Conservation (phyloP, 208 protist genomes). For the Giardia muris region DNA sequence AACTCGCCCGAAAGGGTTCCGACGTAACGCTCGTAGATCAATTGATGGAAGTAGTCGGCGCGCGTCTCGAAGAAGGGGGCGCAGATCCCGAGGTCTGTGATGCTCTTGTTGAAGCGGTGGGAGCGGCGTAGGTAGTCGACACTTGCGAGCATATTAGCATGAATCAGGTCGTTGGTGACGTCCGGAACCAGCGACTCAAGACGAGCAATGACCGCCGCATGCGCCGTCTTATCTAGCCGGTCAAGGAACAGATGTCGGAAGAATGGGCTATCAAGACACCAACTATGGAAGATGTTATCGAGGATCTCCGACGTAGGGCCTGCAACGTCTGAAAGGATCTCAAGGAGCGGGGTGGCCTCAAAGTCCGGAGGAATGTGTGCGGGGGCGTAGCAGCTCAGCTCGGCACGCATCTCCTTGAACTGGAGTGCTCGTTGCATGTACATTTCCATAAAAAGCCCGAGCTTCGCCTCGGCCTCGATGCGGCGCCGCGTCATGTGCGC, state of each 20-base stretch:
- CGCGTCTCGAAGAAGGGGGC: neutral
- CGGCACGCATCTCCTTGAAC: neutral
- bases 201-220: neutral
- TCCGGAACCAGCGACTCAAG: neutral
- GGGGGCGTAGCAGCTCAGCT: neutral
- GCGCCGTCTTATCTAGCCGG: neutral
- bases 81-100: neutral
- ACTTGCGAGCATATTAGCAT: slow-evolving; percentile 14
- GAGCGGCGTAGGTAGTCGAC: neutral
- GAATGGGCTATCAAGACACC: neutral
- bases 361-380: neutral
- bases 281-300: slow-evolving; percentile 19
- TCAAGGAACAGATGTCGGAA: slow-evolving; percentile 10
- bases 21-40: neutral
- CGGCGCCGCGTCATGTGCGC: neutral
- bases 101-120: neutral
- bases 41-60: neutral
- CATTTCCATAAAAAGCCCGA: neutral
- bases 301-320: slow-evolving; percentile 12
- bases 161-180: neutral
- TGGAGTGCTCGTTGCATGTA: neutral
- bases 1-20: neutral
- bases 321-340: slow-evolving; percentile 5
- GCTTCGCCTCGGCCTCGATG: neutral
- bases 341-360: neutral